Evolutionary conservation across 805 yeast genomes (phyloP), one percentile per base, ranked within the genome.

Genomic region (Wickerhamiella sergipiensis): DNA sequence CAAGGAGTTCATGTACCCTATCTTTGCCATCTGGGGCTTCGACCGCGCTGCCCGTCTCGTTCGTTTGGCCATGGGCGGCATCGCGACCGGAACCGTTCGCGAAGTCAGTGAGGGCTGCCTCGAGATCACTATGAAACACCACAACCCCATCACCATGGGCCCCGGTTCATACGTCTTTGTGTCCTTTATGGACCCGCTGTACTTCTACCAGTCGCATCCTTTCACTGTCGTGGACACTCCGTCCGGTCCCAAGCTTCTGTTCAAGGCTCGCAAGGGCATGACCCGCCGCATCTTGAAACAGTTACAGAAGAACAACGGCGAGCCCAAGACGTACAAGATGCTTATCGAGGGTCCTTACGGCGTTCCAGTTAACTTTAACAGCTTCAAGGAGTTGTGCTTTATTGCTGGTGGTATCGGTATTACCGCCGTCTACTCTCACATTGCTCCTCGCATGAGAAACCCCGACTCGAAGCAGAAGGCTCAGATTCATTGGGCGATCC

Each of bases 341-440:
- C 65, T 71, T 18, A 59, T 78, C 15, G 85, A 80, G 59, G 85
- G 85, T 0, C 81, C 83, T 5, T 80, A 80, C 57, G 85, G 85
- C 2, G 67, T 70, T 29, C 56, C 73, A 1, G 60, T 76, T 2
- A 74, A 79, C 1, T 65, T 76, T 10, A 65, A 68, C 23, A 65
- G 68, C 40, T 80, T 74, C 57, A 73, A 77, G 42, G 71, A 74
- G 47, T 75, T 80, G 3, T 70, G 80, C 8, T 70, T 80, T 43
- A 53, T 82, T 22, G 81, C 87, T 9, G 87, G 85, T 48, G 89
- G 89, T 38, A 78, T 78, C 50, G 90, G 89, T 52, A 69, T 83
- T 47, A 80, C 88, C 1, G 85, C 80, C 1, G 71, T 77, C 18
- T 73, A 74, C 51, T 64, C 79, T 4, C 70, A 76, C 2, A 8